Evolutionary conservation across 2,329 filamentous ascomycete species (phyloP), one percentile per base, ranked within the genome.

Genomic region (Simplicillium aogashimaense): DNA sequence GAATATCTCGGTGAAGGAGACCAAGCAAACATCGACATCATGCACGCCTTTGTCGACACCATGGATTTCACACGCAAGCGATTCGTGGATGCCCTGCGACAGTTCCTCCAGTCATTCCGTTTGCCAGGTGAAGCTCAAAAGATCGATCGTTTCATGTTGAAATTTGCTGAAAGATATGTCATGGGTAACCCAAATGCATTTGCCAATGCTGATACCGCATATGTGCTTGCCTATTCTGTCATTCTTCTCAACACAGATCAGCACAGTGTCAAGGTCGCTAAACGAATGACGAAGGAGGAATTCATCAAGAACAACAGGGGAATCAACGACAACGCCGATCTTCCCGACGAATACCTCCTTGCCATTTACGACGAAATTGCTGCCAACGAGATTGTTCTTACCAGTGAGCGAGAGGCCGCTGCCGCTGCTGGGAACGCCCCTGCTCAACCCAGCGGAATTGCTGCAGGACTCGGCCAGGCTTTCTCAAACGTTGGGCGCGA

Each of bases 221-320:
- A 98, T 50, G 87, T 98, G 8, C 70, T 98, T 30, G 83, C 88
- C 0, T 98, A 98, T 62, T 97, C 90, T 0, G 92, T 97, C 41
- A 95, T 98, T 52, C 71, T 98, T 76, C 68, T 98, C 38, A 98
- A 98, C 59, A 95, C 89, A 1, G 92, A 98, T 67, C 76, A 90
- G 50, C 92, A 98, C 65, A 97, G 90, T 59, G 73, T 69, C 48
- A 95, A 95, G 58, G 76, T 98, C 52, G 72, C 69, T 2, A 78
- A 76, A 50, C 81, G 88, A 39, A 98, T 98, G 92, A 94, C 83
- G 18, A 88, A 88, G 48, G 85, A 95, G 46, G 94, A 98, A 50
- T 98, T 98, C 56, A 95, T 98, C 68, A 95, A 94, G 69, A 98
- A 98, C 64, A 98, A 98, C 60, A 74, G 92, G 20, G 92, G 92